Evolutionary conservation across 2,329 filamentous ascomycete genomes (phyloP).

Genomic region (Pseudogymnoascus sp.): DNA sequence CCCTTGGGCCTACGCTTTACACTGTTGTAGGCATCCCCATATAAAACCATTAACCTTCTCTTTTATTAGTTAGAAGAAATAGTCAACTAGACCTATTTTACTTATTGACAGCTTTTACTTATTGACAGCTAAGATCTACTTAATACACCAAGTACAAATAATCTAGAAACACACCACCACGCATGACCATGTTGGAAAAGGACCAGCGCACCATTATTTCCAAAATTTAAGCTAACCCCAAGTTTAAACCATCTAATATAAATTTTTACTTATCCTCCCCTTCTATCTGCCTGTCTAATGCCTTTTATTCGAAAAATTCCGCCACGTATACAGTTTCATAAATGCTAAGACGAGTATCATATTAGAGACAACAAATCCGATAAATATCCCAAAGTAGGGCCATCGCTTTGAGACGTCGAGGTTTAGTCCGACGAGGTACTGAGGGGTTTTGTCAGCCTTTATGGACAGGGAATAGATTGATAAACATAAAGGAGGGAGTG

Average conservation of each 20-base stretch:
- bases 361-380: neutral
- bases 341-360: neutral
- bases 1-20: no score
- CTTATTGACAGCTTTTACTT: no score
- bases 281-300: neutral
- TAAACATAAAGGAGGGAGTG: neutral
- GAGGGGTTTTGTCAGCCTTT: conserved; percentile 23
- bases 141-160: no score
- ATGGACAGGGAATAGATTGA: neutral
- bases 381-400: neutral
- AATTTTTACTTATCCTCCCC: neutral
- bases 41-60: neutral
- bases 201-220: no score
- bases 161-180: no score
- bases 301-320: neutral
- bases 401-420: neutral
- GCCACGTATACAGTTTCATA: neutral
- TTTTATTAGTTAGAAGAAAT: neutral
- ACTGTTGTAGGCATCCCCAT: neutral
- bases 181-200: no score
- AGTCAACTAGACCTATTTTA: neutral
- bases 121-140: no score
- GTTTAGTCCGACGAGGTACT: conserved; percentile 55
- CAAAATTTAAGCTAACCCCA: no score
- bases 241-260: neutral